Evolutionary conservation across 139 green algal species (phyloP), one percentile per base, ranked within the genome.

Genomic region (Pleodorina starrii): DNA sequence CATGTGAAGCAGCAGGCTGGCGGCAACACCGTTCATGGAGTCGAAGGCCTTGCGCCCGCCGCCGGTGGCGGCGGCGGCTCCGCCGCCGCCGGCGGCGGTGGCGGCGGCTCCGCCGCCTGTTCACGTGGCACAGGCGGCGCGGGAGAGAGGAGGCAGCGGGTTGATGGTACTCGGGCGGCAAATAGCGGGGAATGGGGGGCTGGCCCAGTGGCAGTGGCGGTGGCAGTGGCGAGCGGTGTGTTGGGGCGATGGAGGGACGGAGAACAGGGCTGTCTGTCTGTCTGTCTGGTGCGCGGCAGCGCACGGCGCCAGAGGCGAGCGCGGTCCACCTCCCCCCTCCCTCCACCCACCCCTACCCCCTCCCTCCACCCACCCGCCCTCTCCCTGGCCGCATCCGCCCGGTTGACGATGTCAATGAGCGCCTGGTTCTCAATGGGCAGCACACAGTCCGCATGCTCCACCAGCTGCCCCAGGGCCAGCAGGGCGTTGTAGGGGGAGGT

Each of bases 401-500:
- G 59, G 90, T 92, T 90, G 88, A 90, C 94, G 59, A 97, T 96
- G 92, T 95, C 95, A n/a, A 93, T 86, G n/a, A 98, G 90, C 21
- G 96, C 95, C 72, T 97, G 93, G 90, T 98, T 98, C 59, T 98
- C 96, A 11, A 98, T 50, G 0, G 96, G 95, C 68, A 98, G 89
- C 71, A 97, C 96, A 43, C 90, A 95, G 92, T 98, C 96, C 0
- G 96, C 94, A 50, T 94, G 84, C 81, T 97, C 92, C 17, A 93
- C 87, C 46, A 98, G 95, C 90, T 94, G 81, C 36, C 80, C 51
- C 42, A 93, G 69, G 1, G 94, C 93, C 19, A 98, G 91, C 44
- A 96, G 63, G n/a, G 94, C 93, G 87, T 98, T 98, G 95, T 98
- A 98, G 11, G 96, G 96, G 29, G 93, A 96, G 32, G 96, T 98